These are phyloP conservation scores for Sporothrix humicola DNA, from an alignment of 2,329 filamentous ascomycete species.

Conservation along the genomic window DNA sequence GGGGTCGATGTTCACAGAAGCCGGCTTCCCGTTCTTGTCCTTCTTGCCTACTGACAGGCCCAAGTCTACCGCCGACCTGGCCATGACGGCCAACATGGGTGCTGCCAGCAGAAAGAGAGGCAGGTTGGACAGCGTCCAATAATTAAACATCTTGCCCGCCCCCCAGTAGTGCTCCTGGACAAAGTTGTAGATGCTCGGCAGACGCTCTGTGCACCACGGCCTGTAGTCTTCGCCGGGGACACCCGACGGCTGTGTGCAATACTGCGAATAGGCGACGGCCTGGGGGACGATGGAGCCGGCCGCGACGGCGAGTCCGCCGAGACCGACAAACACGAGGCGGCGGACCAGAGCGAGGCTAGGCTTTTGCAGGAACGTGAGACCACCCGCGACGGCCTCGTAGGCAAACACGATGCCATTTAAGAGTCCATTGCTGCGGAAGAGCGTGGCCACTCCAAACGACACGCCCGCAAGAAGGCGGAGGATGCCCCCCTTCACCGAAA, in stretches of 20 bases:
- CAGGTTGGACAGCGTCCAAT: conserved; percentile 87
- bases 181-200: conserved; percentile 90
- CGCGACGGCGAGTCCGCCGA: conserved; percentile 72
- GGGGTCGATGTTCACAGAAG: conserved; percentile 29
- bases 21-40: conserved; percentile 8
- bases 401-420: conserved; percentile 80
- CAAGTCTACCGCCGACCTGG: too few relatives aligned
- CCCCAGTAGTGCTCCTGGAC: conserved; percentile 93
- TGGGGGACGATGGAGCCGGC: conserved; percentile 75
- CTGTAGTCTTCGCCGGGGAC: conserved; percentile 48
- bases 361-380: conserved; percentile 49
- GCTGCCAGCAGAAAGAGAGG: conserved; percentile 85
- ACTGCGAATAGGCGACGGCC: conserved; percentile 72
- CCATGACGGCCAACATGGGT: conserved; percentile 74
- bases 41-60: too few relatives aligned
- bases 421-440: conserved; percentile 84
- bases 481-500: conserved; percentile 49
- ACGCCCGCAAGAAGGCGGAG: conserved; percentile 67
- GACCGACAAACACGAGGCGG: conserved; percentile 62
- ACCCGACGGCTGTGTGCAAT: conserved; percentile 57
- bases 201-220: conserved; percentile 74
- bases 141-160: conserved; percentile 76
- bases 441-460: conserved; percentile 72
- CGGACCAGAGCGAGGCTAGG: conserved; percentile 51
- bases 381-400: conserved; percentile 58